Evolutionary conservation across 2,329 filamentous ascomycete genomes (phyloP).

Genomic region (Coniosporium tulheliwenetii): DNA sequence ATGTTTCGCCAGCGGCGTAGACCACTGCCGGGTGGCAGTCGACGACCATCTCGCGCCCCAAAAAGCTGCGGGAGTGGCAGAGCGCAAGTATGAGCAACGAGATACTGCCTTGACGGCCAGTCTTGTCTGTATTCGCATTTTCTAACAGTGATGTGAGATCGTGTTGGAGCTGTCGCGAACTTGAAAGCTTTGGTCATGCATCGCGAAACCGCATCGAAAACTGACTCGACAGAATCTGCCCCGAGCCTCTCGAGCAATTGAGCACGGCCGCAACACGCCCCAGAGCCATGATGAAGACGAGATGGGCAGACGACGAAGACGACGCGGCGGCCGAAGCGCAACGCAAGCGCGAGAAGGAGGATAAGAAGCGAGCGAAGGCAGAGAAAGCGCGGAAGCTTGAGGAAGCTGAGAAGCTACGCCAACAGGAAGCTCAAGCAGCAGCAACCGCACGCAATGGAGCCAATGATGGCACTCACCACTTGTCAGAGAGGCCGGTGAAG

Average conservation of each 20-base stretch:
- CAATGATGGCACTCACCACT: conserved; percentile 10
- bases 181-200: too few species aligned
- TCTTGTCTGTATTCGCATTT: too few species aligned
- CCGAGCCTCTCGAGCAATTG: too few species aligned
- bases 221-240: too few species aligned
- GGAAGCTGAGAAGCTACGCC: conserved; percentile 25
- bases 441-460: conserved; percentile 10
- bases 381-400: conserved; percentile 62
- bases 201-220: too few species aligned
- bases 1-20: conserved; percentile 78
- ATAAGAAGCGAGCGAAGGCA: conserved; percentile 70
- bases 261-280: too few species aligned
- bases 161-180: too few species aligned
- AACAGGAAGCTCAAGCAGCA: conserved; percentile 19
- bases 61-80: conserved; percentile 2
- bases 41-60: conserved; percentile 23
- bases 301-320: conserved; percentile 78
- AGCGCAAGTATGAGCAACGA: too few species aligned
- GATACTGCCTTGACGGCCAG: too few species aligned
- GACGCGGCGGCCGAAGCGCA: conserved; percentile 60
- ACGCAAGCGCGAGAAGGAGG: conserved; percentile 69
- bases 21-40: conserved; percentile 53
- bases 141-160: too few species aligned
- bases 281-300: conserved; percentile 37
- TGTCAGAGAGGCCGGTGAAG: conserved; percentile 34